phyloP scores from a whole-genome alignment of 805 yeast species.

The Maudiozyma bulderi region DNA sequence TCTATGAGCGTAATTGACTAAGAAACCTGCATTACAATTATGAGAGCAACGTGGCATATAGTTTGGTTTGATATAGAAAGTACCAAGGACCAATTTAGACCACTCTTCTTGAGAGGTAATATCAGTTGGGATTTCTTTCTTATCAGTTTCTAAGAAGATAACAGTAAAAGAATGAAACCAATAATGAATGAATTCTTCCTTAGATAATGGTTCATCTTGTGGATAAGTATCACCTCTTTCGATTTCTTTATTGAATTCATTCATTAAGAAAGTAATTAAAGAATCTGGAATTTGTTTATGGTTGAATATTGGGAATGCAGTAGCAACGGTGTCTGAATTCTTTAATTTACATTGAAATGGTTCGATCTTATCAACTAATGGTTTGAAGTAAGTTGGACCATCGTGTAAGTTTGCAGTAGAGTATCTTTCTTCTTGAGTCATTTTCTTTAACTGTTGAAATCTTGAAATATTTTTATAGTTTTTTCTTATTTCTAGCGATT shows the following conservation, averaged over 20 bases:
- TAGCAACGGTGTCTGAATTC: conserved; percentile 39
- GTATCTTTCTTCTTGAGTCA: background rate
- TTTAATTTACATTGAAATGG: conserved; percentile 34
- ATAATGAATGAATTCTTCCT: conserved; percentile 46
- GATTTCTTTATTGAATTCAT: conserved; percentile 54
- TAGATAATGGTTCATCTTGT: conserved; percentile 32
- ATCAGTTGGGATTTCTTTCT: conserved; percentile 3
- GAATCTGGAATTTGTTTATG: conserved; percentile 39
- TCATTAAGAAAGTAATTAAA: conserved; percentile 38
- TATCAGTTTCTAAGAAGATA: conserved; percentile 42
- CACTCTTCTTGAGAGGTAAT: conserved; percentile 30
- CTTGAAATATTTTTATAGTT: background rate
- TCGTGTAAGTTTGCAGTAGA: conserved; percentile 16
- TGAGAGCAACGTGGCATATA: conserved; percentile 79
- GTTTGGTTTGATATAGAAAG: conserved; percentile 78
- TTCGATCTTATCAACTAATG: conserved; percentile 29
- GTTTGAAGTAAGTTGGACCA: conserved; percentile 29
- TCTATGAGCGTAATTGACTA: conserved; percentile 51
- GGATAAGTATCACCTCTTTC: conserved; percentile 76
- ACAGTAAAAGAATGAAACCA: conserved; percentile 65
- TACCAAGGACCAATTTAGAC: conserved; percentile 50
- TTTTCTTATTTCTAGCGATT: background rate
- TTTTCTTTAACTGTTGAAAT: background rate
- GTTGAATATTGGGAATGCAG: conserved; percentile 51
- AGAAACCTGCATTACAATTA: conserved; percentile 79